phyloP scores from a whole-genome alignment of 2,329 filamentous ascomycete species.

The Microsporum audouinii region DNA sequence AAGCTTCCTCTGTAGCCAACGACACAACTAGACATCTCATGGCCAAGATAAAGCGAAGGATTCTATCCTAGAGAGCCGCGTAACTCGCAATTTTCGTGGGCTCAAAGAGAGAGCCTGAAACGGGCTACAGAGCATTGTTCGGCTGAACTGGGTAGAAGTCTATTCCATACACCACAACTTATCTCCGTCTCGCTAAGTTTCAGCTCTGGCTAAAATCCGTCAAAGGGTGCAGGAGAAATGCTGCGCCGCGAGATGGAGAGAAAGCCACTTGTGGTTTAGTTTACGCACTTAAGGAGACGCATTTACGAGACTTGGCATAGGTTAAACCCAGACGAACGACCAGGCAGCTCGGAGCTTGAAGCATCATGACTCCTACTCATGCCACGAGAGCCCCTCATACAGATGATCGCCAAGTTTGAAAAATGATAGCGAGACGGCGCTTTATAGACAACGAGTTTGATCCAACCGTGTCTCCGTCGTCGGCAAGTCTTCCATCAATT shows the following conservation, averaged over 20 bases:
- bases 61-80: neutral
- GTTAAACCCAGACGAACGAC: neutral
- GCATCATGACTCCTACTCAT: neutral
- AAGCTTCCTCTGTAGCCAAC: neutral
- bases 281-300: neutral
- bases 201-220: neutral
- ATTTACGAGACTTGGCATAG: neutral
- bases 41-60: neutral
- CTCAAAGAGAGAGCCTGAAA: neutral
- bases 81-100: neutral
- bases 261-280: neutral
- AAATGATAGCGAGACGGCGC: neutral
- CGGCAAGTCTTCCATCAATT: neutral
- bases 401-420: neutral
- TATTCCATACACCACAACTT: neutral
- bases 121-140: neutral
- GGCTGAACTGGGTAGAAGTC: neutral
- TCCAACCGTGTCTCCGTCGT: neutral
- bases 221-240: neutral
- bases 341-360: neutral
- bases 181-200: neutral
- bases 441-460: neutral
- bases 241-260: neutral
- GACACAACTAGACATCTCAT: neutral
- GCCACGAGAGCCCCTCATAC: neutral